These are phyloP conservation scores for Scytalidium sp. DNA, from an alignment of 2,329 filamentous ascomycete genomes.

Conservation along the genomic window DNA sequence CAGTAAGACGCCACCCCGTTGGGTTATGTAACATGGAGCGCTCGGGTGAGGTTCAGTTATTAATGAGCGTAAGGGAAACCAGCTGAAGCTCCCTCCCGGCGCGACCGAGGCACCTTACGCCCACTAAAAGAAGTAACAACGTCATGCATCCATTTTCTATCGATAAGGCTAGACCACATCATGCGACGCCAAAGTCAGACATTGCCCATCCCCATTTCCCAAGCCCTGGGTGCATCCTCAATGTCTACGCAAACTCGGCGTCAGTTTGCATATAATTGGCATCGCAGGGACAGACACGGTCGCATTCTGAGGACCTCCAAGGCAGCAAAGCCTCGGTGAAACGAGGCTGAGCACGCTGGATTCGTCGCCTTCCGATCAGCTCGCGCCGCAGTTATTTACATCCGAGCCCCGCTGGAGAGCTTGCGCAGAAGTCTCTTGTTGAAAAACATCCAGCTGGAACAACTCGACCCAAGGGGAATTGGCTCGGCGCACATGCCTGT, in stretches of 20 bases:
- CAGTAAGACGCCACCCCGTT: no score
- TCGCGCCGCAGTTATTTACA: not conserved
- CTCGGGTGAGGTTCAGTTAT: no score
- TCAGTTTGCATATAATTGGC: no score
- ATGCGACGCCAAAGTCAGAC: no score
- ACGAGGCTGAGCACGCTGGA: not conserved
- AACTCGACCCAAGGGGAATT: not conserved
- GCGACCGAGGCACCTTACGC: no score
- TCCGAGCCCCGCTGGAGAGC: not conserved
- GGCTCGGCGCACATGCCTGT: not conserved
- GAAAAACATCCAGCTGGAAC: not conserved
- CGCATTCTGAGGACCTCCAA: not conserved
- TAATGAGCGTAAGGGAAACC: no score
- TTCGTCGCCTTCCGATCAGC: not conserved
- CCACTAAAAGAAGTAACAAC: no score
- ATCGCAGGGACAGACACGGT: not conserved
- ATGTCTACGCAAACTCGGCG: not conserved
- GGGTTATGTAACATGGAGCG: no score
- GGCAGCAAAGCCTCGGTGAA: not conserved
- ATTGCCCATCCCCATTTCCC: no score
- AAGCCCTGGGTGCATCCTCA: not conserved
- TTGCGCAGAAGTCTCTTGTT: not conserved
- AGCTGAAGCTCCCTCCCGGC: no score
- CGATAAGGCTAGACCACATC: no score
- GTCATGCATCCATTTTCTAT: no score